These are phyloP conservation scores for Xylaria telfairii DNA, from an alignment of 495 filamentous ascomycete genomes.

Conservation along the genomic window DNA sequence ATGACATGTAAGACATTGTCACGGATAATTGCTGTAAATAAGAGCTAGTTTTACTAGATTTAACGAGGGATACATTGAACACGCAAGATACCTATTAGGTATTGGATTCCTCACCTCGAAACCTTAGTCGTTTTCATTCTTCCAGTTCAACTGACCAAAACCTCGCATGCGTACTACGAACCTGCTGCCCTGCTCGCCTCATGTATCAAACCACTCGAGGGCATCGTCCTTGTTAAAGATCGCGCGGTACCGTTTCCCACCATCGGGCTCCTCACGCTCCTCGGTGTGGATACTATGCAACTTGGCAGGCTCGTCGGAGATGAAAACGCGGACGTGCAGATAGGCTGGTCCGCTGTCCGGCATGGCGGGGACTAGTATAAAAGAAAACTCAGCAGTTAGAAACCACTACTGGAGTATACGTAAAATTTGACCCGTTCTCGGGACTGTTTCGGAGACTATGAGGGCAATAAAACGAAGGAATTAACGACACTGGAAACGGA, in stretches of 20 bases:
- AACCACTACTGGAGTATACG: not conserved
- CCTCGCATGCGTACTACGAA: not conserved
- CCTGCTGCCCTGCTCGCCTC: conserved; percentile 5
- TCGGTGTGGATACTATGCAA: conserved; percentile 62
- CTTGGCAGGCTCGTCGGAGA: conserved; percentile 50
- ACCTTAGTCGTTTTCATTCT: not conserved
- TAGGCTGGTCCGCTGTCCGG: conserved; percentile 50
- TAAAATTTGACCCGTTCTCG: not conserved
- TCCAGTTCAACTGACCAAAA: not conserved
- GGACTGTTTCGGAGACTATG: too few species aligned
- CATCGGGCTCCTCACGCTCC: conserved; percentile 52
- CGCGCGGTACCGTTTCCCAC: conserved; percentile 55
- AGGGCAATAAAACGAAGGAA: too few species aligned
- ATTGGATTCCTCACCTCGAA: not conserved
- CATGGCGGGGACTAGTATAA: conserved; percentile 46
- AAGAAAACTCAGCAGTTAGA: not conserved
- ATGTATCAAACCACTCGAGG: conserved; percentile 66
- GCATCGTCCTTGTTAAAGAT: conserved; percentile 59
- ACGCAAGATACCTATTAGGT: conserved; percentile 22
- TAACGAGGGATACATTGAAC: conserved; percentile 1
- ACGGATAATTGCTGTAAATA: conserved; percentile 4
- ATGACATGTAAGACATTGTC: conserved; percentile 48
- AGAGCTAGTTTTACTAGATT: conserved; percentile 1
- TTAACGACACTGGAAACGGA: too few species aligned
- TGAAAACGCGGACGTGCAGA: conserved; percentile 59